phyloP scores from a whole-genome alignment of 2,329 filamentous ascomycete species.

The Nannizziopsis arthrosporioides region DNA sequence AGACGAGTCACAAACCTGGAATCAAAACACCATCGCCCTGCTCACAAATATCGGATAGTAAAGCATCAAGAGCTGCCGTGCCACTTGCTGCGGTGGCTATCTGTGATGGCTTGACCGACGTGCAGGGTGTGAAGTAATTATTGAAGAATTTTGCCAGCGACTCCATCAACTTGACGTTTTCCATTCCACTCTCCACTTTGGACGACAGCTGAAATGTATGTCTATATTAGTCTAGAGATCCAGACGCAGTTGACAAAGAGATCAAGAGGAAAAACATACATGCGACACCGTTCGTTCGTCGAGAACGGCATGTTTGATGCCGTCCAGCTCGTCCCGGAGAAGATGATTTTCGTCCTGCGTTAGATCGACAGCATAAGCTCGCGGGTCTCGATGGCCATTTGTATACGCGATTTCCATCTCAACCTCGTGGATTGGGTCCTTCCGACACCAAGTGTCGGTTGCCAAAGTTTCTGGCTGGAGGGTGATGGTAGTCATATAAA shows the following conservation, averaged over 20 bases:
- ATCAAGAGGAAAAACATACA: too few species aligned
- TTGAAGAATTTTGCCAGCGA: constrained; percentile 20
- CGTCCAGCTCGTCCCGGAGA: constrained; percentile 13
- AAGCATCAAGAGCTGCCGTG: constrained; percentile 18
- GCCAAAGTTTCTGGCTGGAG: not conserved
- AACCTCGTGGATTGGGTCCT: too few species aligned
- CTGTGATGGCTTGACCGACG: constrained; percentile 17
- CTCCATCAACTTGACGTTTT: constrained; percentile 17
- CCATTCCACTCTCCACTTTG: constrained; percentile 16
- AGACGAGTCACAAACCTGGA: constrained; percentile 20
- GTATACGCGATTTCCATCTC: not conserved
- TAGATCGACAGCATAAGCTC: constrained; percentile 12
- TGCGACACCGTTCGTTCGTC: too few species aligned
- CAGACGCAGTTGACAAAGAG: too few species aligned
- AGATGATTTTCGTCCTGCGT: constrained; percentile 14
- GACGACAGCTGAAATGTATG: constrained; percentile 12
- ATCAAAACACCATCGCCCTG: constrained; percentile 25
- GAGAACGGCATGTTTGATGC: not conserved
- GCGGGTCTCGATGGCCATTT: not conserved
- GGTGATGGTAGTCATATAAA: too few species aligned
- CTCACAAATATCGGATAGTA: constrained; percentile 27
- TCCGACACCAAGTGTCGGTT: not conserved
- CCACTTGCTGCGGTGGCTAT: constrained; percentile 18
- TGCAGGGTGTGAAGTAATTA: constrained; percentile 20
- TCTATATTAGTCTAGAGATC: too few species aligned